Evolutionary conservation across 495 filamentous ascomycete species (phyloP), one percentile per base, ranked within the genome.

Genomic region (Saxispiralis lemnorum): DNA sequence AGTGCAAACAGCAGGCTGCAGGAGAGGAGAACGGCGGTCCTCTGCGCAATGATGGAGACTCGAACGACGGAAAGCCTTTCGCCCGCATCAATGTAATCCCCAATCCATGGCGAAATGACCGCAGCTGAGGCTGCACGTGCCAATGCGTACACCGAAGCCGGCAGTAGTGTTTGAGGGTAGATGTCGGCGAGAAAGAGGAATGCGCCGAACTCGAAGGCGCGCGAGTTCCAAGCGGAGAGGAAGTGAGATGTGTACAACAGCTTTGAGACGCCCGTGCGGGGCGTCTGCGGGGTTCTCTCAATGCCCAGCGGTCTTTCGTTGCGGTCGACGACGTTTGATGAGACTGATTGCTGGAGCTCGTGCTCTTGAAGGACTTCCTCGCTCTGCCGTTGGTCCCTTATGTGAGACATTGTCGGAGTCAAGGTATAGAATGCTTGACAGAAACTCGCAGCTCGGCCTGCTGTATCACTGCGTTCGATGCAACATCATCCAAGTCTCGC

Each of bases 151-250:
- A 58, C 51, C 31, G 46, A 50, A 41, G 40, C 9, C 11, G 39
- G 31, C 38, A 40, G 9, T 10, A 48, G 40, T 16, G 34, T 53
- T 19, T 43, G 31, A 33, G 46, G 41, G 40, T 46, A 50, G 39
- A 73, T 67, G 1, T 64, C 48, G 1, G 77, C 76, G 15, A 78
- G 66, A 56, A 73, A 80, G 11, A 77, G 59, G 7, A 78, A 71
- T 1, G 72, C 71, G 13, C 64, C 75, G 42, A 77, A 76, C 51
- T 82, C 78, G 57, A 80, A 83, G 38, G 71, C 59, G 35, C 78
- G 67, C 1, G 76, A 73, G 50, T 81, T 83, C 78, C 76, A 83
- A 40, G 77, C 71, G 6, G 76, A 81, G 1, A 81, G 64, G 43
- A 70, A 66, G 54, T 82, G 78, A 0, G 76, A 75, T 16, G 63